Evolutionary conservation across 495 filamentous ascomycete species (phyloP).

Genomic region (Rhypophila decipiens): DNA sequence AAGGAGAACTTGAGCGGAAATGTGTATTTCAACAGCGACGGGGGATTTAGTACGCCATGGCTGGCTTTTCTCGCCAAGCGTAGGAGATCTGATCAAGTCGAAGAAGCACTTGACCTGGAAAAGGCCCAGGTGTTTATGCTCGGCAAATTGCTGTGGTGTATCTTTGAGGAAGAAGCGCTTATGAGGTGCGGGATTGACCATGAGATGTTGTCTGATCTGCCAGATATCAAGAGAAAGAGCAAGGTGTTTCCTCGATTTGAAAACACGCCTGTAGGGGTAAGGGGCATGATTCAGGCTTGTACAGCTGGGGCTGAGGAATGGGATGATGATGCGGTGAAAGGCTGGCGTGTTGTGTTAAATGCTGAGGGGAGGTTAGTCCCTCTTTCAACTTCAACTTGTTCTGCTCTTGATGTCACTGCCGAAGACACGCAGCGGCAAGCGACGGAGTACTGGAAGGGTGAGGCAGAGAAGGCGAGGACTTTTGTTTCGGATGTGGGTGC

Average conservation of each 20-base stretch:
- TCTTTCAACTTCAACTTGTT: neutral
- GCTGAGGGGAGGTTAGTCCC: neutral
- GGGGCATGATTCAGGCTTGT: conserved; percentile 17
- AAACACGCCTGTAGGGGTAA: conserved; percentile 10
- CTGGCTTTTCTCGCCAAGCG: conserved; percentile 5
- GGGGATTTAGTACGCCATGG: conserved; percentile 20
- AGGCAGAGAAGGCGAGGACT: neutral
- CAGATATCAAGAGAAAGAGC: neutral
- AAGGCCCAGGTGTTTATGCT: conserved; percentile 30
- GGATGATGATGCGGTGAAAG: conserved; percentile 1
- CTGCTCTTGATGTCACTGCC: neutral
- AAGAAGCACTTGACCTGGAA: conserved; percentile 8
- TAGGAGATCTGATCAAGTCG: neutral
- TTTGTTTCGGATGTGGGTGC: neutral
- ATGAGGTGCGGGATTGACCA: conserved; percentile 21
- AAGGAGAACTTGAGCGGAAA: neutral
- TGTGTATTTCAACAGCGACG: conserved; percentile 15
- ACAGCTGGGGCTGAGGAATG: conserved; percentile 23
- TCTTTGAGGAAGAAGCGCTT: conserved; percentile 22
- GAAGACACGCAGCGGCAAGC: neutral
- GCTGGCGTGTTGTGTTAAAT: neutral
- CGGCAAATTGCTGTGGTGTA: conserved; percentile 31
- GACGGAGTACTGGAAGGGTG: neutral
- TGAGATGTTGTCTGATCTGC: conserved; percentile 15
- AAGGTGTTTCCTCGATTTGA: conserved; percentile 20